Evolutionary conservation across 257 asterid genomes (phyloP).

Genomic region (Verbascum thapsus): DNA sequence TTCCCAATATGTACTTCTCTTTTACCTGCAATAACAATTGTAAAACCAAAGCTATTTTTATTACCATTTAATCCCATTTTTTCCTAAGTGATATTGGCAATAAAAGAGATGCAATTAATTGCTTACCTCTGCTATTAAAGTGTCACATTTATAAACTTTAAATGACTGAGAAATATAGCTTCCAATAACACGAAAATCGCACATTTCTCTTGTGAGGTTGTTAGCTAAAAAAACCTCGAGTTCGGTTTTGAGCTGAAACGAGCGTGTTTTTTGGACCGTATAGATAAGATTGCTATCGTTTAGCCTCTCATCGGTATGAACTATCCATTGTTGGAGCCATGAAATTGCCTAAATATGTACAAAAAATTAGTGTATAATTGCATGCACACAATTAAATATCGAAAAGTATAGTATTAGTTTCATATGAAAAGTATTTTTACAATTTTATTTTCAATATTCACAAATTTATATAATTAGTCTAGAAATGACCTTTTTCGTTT

Average conservation of each 20-base stretch:
- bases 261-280: slow-evolving; percentile 36
- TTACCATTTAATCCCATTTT: too few relatives aligned
- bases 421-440: too few relatives aligned
- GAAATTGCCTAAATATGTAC: slow-evolving; percentile 30
- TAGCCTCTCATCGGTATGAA: slow-evolving; percentile 40
- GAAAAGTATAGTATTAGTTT: too few relatives aligned
- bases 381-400: too few relatives aligned
- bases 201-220: slow-evolving; percentile 27
- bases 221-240: slow-evolving; percentile 45
- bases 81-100: too few relatives aligned
- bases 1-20: slow-evolving; percentile 41
- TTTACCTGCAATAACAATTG: slow-evolving; percentile 42
- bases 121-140: slow-evolving; percentile 50
- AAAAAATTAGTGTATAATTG: too few relatives aligned
- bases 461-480: too few relatives aligned
- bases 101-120: too few relatives aligned
- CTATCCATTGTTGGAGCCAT: slow-evolving; percentile 41
- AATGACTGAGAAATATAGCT: slow-evolving; percentile 41
- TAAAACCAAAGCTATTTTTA: background rate
- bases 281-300: slow-evolving; percentile 37
- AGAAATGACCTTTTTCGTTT: too few relatives aligned
- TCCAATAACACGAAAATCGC: slow-evolving; percentile 43
- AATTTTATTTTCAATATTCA: too few relatives aligned
- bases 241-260: slow-evolving; percentile 35
- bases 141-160: slow-evolving; percentile 41